Conservation (phyloP, 495 filamentous ascomycete species). For the Usnea hakonensis region DNA sequence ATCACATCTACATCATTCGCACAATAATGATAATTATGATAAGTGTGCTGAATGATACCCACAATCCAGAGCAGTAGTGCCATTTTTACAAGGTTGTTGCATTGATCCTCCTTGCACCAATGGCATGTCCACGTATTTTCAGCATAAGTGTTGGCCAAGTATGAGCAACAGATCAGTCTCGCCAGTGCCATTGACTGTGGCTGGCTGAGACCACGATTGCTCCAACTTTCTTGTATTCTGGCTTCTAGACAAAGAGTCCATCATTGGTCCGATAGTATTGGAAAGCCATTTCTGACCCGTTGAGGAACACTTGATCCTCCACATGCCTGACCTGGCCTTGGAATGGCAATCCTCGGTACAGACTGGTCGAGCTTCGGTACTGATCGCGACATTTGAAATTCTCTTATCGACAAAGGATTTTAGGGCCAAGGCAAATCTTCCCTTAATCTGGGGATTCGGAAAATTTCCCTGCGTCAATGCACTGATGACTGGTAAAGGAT, state of each 20-base stretch:
- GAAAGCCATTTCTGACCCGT: too few relatives aligned
- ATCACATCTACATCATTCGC: too few relatives aligned
- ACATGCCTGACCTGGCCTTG: background rate
- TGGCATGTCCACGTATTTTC: background rate
- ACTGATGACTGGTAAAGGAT: too few relatives aligned
- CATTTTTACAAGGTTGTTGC: background rate
- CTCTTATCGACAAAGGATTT: background rate
- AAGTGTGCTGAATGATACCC: too few relatives aligned
- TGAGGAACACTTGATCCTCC: too few relatives aligned
- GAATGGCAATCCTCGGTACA: background rate
- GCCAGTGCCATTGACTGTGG: background rate
- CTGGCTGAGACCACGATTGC: too few relatives aligned
- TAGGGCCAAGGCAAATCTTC: background rate
- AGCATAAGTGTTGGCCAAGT: background rate
- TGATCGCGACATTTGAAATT: background rate
- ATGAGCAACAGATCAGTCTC: background rate
- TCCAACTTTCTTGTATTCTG: too few relatives aligned
- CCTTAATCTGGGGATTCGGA: background rate
- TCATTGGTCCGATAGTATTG: too few relatives aligned
- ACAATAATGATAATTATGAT: too few relatives aligned
- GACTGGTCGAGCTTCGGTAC: background rate
- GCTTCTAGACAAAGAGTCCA: too few relatives aligned
- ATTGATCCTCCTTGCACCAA: background rate
- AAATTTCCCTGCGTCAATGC: background rate
- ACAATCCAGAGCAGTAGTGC: background rate